Conservation (phyloP, 2,329 filamentous ascomycete genomes). For the Nakataea oryzae region DNA sequence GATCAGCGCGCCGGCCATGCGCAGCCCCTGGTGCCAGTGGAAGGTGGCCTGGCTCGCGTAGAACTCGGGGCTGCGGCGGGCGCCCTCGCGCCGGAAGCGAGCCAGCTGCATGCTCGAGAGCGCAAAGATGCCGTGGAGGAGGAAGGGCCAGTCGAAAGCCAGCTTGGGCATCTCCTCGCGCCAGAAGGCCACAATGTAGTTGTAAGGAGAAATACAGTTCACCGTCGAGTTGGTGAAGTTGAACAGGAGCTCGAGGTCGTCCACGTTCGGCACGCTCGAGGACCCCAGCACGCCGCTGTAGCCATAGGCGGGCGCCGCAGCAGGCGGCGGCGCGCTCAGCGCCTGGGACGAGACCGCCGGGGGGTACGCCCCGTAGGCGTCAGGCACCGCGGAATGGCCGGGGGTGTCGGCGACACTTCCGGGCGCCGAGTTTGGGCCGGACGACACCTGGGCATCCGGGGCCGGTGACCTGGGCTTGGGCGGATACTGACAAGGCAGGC, state of each 20-base stretch:
- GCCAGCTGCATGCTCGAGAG: conserved; percentile 1
- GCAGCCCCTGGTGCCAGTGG: conserved; percentile 3
- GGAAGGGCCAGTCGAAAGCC: neutral
- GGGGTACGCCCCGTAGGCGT: neutral
- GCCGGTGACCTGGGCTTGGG: neutral
- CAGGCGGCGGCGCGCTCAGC: neutral
- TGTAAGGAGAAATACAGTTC: neutral
- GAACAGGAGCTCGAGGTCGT: conserved; percentile 3
- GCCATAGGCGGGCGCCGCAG: neutral
- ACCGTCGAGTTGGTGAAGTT: conserved; percentile 4
- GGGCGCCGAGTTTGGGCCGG: neutral
- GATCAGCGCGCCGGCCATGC: conserved; percentile 1
- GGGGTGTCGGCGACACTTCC: neutral
- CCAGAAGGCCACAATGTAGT: neutral
- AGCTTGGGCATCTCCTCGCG: neutral
- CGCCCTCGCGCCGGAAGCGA: neutral
- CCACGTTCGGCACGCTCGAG: neutral
- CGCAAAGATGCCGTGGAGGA: conserved; percentile 1
- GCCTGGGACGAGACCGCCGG: neutral
- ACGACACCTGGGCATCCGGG: neutral
- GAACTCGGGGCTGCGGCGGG: neutral
- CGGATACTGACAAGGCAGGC: neutral
- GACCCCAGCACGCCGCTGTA: neutral
- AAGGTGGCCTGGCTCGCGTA: neutral
- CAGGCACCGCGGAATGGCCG: neutral